Percentiles rank a stretch among this genome's conserved stretches.
Evolutionary conservation across 78 protist genomes (phyloP).

Genomic region (Diacronema lutheri): DNA sequence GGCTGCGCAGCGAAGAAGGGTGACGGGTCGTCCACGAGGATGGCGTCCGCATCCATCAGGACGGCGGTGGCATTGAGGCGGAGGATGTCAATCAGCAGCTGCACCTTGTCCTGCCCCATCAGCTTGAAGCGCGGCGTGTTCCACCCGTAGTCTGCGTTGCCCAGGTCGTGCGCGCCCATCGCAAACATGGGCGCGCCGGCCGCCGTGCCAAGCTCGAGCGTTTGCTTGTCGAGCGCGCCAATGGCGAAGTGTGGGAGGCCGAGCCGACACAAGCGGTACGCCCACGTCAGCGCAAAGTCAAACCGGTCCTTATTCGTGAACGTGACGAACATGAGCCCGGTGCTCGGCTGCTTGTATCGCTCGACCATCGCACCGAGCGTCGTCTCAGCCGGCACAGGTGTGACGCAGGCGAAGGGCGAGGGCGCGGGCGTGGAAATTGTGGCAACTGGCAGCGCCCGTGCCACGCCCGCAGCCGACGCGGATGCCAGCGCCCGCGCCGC

Average conservation of each 20-base stretch:
- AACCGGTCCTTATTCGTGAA: not conserved
- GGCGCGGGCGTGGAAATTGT: too few relatives aligned
- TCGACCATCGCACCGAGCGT: not conserved
- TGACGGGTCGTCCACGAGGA: not conserved
- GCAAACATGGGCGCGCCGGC: not conserved
- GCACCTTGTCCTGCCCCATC: constrained; percentile 6
- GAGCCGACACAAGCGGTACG: not conserved
- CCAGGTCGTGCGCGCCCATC: not conserved
- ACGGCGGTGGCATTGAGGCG: not conserved
- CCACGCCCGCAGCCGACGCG: too few relatives aligned
- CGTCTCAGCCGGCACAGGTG: not conserved
- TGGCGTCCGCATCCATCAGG: not conserved
- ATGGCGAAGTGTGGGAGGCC: not conserved
- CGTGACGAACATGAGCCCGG: not conserved
- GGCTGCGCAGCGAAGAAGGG: not conserved
- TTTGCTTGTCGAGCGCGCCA: not conserved
- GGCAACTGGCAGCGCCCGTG: too few relatives aligned
- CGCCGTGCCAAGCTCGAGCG: not conserved
- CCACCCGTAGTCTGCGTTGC: not conserved
- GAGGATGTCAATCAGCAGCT: not conserved
- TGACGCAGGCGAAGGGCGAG: not conserved
- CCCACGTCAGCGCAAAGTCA: not conserved
- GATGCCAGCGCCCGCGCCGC: too few relatives aligned
- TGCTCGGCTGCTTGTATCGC: not conserved
- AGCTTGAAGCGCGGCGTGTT: not conserved